Conservation (phyloP, 192 early-diverging fungal species). For the Backusella circina region DNA sequence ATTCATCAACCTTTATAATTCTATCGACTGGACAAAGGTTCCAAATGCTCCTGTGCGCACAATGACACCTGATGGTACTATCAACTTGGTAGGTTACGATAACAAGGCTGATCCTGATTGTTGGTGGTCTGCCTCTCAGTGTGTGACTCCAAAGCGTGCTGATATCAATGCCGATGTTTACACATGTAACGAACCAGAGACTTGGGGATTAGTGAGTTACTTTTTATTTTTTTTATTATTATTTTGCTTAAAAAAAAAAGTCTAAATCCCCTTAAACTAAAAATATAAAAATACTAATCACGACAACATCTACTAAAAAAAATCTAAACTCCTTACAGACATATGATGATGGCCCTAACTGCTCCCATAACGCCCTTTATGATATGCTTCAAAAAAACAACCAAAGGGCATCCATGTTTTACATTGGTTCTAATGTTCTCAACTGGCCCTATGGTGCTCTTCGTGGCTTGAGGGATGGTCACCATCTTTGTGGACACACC, state of each 20-base stretch:
- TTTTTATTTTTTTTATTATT: background rate
- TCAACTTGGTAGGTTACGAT: constrained; percentile 18
- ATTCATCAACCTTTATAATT: constrained; percentile 39
- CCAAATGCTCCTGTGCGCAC: constrained; percentile 28
- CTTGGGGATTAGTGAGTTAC: constrained; percentile 34
- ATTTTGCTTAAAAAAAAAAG: background rate
- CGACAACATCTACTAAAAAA: background rate
- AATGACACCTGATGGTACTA: constrained; percentile 17
- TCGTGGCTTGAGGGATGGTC: constrained; percentile 47
- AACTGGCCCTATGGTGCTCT: constrained; percentile 42
- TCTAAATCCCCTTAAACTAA: background rate
- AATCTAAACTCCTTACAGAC: constrained; percentile 20
- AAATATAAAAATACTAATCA: background rate
- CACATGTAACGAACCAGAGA: constrained; percentile 30
- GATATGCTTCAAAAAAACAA: constrained; percentile 39
- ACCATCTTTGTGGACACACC: constrained; percentile 60
- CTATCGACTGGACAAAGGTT: constrained; percentile 41
- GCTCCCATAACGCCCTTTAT: constrained; percentile 41
- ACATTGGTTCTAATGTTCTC: constrained; percentile 55
- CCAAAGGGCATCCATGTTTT: constrained; percentile 60
- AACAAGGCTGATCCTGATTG: constrained; percentile 28
- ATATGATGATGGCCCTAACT: constrained; percentile 65
- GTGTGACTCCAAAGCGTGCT: constrained; percentile 24
- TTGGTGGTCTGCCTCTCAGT: constrained; percentile 45
- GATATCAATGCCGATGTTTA: constrained; percentile 39